phyloP scores from a whole-genome alignment of 2,329 filamentous ascomycete genomes.

The Monosporascus sp. region DNA sequence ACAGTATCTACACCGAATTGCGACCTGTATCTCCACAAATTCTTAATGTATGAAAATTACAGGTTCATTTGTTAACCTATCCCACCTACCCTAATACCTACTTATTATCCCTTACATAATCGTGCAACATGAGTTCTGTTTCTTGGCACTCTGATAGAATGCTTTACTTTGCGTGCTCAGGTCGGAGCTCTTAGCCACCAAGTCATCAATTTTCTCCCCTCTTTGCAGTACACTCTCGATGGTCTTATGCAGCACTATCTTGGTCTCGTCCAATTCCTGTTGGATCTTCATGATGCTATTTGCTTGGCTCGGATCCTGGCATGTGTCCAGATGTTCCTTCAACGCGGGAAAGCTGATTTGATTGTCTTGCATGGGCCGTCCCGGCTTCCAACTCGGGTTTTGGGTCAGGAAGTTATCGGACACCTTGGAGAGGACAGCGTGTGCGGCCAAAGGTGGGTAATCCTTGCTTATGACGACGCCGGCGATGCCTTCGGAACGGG shows the following conservation, averaged over 20 bases:
- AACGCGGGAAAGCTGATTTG: constrained; percentile 62
- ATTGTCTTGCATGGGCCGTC: constrained; percentile 37
- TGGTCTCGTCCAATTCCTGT: constrained; percentile 94
- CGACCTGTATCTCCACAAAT: no score
- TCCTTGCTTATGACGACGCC: constrained; percentile 74
- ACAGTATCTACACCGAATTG: no score
- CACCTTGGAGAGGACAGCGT: constrained; percentile 81
- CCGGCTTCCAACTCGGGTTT: constrained; percentile 67
- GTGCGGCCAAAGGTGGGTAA: constrained; percentile 74
- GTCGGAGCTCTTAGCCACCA: constrained; percentile 90
- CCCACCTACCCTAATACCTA: no score
- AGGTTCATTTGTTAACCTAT: no score
- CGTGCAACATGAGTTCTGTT: constrained; percentile 72
- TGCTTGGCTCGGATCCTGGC: constrained; percentile 82
- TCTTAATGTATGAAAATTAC: no score
- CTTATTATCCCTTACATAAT: constrained; percentile 48
- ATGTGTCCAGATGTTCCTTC: constrained; percentile 67
- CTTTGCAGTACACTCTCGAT: constrained; percentile 84
- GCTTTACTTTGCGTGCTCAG: constrained; percentile 92
- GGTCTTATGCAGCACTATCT: constrained; percentile 95
- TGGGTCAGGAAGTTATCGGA: constrained; percentile 80
- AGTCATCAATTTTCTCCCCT: constrained; percentile 91
- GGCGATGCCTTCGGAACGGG: constrained; percentile 66
- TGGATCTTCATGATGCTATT: constrained; percentile 96
- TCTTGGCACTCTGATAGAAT: constrained; percentile 88